These are phyloP conservation scores for Backusella westeae DNA, from an alignment of 192 early-diverging fungal genomes.

Conservation along the genomic window DNA sequence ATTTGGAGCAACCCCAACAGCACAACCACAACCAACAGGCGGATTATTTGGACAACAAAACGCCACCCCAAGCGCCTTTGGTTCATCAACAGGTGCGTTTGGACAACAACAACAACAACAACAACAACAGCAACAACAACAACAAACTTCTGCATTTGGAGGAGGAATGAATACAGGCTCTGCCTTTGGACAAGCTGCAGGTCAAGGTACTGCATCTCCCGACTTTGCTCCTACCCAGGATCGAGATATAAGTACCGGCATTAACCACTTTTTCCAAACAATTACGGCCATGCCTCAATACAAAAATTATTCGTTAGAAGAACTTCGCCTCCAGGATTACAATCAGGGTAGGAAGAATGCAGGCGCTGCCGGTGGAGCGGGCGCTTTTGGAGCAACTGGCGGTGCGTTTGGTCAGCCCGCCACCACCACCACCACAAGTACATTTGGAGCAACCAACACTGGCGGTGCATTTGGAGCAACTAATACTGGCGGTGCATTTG, in stretches of 20 bases:
- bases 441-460: no score
- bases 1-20: slow-evolving; percentile 39
- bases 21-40: neutral
- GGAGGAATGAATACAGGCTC: slow-evolving; percentile 21
- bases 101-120: slow-evolving; percentile 18
- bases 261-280: slow-evolving; percentile 60
- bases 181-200: slow-evolving; percentile 40
- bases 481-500: neutral
- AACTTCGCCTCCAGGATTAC: slow-evolving; percentile 91
- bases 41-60: slow-evolving; percentile 35
- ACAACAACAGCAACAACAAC: slow-evolving; percentile 17
- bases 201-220: slow-evolving; percentile 55
- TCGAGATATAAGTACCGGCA: slow-evolving; percentile 45
- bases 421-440: neutral
- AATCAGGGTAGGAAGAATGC: slow-evolving; percentile 69
- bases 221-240: slow-evolving; percentile 53
- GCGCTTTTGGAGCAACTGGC: slow-evolving; percentile 23
- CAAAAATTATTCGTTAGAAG: slow-evolving; percentile 82
- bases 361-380: slow-evolving; percentile 32
- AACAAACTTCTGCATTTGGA: slow-evolving; percentile 42
- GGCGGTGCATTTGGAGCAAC: neutral
- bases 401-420: slow-evolving; percentile 37
- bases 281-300: slow-evolving; percentile 89
- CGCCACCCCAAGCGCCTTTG: slow-evolving; percentile 41
- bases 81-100: slow-evolving; percentile 28